Base-by-base conservation (phyloP, 1,139 yeast species). In the Lodderomyces oxycetoniae region DNA sequence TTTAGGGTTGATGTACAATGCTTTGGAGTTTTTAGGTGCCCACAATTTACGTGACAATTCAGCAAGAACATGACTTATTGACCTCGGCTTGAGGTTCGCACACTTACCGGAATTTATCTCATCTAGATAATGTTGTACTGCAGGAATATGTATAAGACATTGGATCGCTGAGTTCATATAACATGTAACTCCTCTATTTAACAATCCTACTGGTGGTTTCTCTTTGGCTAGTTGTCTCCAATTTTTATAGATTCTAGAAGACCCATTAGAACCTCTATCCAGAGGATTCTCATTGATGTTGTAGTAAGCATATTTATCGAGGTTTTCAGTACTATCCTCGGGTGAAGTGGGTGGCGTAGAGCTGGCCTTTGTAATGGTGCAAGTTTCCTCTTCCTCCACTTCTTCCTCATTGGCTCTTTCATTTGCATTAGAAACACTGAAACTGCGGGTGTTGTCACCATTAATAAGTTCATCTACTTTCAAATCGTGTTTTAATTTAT, bases 161-260 rank as follows among this genome's bases (percentile, higher is more conserved):
- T 91, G 98, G 29, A 91, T 79, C 3, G 96, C 97, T 2, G 96
- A 81, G 56, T 91, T 91, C 77, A 91, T 88, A 58, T 89, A 91
- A 55, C 98, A 91, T 3, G 97, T 91, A 28, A 91, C 97, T 19
- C 97, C 97, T 44, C 83, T 89, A 55, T 91, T 91, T 38, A 85
- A 59, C 35, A 91, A 66, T 0, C 98, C 98, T 17, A 79, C 66
- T 1, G 96, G 94, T 37, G 57, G 58, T 21, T 51, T 49, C 6
- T 22, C 21, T 6, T 46, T 48, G 30, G 61, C 49, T 26, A 44
- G 59, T 52, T 42, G 65, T 37, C 77, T 67, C 86, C 91, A 81
- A 44, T 73, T 76, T 52, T 82, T 82, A 38, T 63, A 53, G 21
- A 76, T 78, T 43, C 77, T 67, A 5, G 48, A 61, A 8, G 79